phyloP scores from a whole-genome alignment of 2,329 filamentous ascomycete genomes.

The Stagonosporopsis vannaccii region DNA sequence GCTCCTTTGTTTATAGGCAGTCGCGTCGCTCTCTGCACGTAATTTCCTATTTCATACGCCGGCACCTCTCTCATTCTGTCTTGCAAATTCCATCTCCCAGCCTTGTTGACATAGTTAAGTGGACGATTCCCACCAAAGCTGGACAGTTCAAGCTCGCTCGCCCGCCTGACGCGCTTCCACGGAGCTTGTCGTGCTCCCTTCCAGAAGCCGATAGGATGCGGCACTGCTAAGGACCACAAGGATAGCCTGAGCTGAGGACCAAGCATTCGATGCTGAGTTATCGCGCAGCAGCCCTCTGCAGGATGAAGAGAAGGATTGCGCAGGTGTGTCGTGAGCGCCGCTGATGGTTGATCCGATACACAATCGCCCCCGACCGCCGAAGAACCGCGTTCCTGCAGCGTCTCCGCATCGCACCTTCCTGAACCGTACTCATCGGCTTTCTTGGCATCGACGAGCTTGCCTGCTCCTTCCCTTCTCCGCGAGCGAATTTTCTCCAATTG shows the following conservation, averaged over 20 bases:
- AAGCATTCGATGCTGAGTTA: background rate
- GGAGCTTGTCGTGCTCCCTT: background rate
- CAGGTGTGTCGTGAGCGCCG: constrained; percentile 2
- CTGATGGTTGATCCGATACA: constrained; percentile 9
- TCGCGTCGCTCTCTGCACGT: background rate
- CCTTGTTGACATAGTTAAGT: background rate
- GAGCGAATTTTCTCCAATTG: constrained; percentile 13
- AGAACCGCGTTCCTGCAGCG: constrained; percentile 16
- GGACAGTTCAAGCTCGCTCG: background rate
- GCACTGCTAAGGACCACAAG: background rate
- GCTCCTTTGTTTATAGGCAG: constrained; percentile 13
- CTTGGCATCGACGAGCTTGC: constrained; percentile 11
- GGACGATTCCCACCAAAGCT: background rate
- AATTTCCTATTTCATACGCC: too few relatives aligned
- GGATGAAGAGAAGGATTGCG: background rate
- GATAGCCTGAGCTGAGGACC: background rate
- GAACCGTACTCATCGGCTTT: constrained; percentile 8
- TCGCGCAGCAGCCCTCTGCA: background rate
- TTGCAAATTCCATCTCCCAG: too few relatives aligned
- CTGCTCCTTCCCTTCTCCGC: constrained; percentile 9
- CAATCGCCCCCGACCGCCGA: constrained; percentile 9
- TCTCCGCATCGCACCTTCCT: constrained; percentile 17
- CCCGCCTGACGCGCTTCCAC: background rate
- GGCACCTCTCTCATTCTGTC: too few relatives aligned
- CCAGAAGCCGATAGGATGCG: background rate